Evolutionary conservation across 495 filamentous ascomycete genomes (phyloP).

Genomic region (Aspergillus taichungensis): DNA sequence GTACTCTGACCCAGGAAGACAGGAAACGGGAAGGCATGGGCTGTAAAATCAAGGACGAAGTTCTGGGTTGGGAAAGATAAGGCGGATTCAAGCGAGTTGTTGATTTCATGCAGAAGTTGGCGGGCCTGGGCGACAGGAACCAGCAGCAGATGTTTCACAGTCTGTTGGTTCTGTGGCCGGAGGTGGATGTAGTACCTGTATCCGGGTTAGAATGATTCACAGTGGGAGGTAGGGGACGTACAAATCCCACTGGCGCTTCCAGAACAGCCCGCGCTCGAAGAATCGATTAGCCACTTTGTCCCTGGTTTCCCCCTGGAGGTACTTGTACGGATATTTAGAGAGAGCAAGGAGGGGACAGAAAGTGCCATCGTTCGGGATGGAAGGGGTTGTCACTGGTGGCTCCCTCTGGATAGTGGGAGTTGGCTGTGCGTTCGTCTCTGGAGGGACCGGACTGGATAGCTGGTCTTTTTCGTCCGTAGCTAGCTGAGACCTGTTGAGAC

Average conservation of each 20-base stretch:
- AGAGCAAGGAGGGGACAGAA: slow-evolving; percentile 57
- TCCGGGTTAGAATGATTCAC: background rate
- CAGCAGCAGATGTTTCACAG: slow-evolving; percentile 42
- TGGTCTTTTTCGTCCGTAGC: background rate
- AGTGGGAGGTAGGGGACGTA: slow-evolving; percentile 36
- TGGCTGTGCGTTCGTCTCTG: background rate
- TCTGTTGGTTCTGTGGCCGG: slow-evolving; percentile 14
- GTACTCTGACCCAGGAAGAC: slow-evolving; percentile 52
- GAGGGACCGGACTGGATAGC: too few relatives aligned
- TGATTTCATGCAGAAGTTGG: slow-evolving; percentile 50
- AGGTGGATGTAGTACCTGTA: slow-evolving; percentile 60
- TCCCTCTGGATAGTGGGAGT: background rate
- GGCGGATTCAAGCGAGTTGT: slow-evolving; percentile 33
- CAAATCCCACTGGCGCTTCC: slow-evolving; percentile 62
- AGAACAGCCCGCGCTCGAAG: slow-evolving; percentile 51
- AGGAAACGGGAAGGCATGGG: slow-evolving; percentile 47
- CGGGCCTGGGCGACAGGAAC: slow-evolving; percentile 55
- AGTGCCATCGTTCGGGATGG: slow-evolving; percentile 8
- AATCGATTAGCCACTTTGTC: slow-evolving; percentile 42
- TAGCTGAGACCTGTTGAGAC: slow-evolving; percentile 1
- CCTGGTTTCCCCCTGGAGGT: slow-evolving; percentile 37
- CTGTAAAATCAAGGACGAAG: slow-evolving; percentile 50
- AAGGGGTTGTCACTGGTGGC: too few relatives aligned
- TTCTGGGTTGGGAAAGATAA: slow-evolving; percentile 44
- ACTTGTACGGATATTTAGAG: slow-evolving; percentile 50